Evolutionary conservation across 225 moss, liverwort and hornwort species (phyloP), one percentile per base, ranked within the genome.

Genomic region (Sphagnum tenellum): DNA sequence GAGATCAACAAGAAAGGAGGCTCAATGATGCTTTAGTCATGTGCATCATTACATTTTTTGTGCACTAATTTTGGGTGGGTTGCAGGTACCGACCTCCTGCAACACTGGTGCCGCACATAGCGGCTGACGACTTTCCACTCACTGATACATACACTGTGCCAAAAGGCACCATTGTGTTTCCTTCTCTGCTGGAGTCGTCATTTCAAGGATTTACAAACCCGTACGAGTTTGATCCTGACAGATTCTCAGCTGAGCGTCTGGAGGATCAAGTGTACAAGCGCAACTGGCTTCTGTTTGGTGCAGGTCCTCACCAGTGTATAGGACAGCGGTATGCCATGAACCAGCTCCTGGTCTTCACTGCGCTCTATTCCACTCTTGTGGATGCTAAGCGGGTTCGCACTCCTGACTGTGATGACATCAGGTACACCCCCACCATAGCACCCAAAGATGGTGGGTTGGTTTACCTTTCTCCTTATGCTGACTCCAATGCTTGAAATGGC

Each of bases 321-420:
- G 98, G 98, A n/a, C 98, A 98, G 60, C 87, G 93, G 3, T 98
- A 98, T n/a, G 98, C 98, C 2, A 69, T 90, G 69, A 93, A 93
- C 61, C 90, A 92, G 71, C 75, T 98, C 59, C 89, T 82, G 52
- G 73, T 98, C 56, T 93, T 98, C 54, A 60, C 78, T 3, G 79
- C 80, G 3, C 64, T 98, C 46, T 87, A 81, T 59, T 69, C 89
- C n/a, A 78, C 79, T 4, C 44, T 87, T 50, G 85, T 88, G 29
- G 75, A 93, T 44, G 83, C 73, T 68, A 81, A 72, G 64, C 72
- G 98, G 11, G 81, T 67, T 1, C 62, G 83, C 44, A 90, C 93
- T 45, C 83, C 85, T 0, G 83, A 77, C 0, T 93, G 98, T 54
- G 93, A 98, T 46, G 87, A 86, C 10, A 56, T 98, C 56, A 46